Evolutionary conservation across 768 basidiomycete genomes (phyloP).

Genomic region (Rhizopogon salebrosus): DNA sequence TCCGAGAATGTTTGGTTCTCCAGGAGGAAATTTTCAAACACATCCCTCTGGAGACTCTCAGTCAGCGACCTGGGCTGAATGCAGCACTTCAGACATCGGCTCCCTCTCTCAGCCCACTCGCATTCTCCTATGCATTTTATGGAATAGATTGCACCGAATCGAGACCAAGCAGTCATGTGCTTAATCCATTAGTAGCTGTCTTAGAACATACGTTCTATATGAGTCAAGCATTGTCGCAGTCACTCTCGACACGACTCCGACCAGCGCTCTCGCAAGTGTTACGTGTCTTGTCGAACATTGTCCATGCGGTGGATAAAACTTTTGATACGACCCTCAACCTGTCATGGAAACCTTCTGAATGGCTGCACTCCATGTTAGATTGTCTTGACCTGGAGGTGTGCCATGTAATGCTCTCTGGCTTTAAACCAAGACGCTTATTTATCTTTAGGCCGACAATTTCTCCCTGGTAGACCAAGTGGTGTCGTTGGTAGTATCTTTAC

Average conservation of each 20-base stretch:
- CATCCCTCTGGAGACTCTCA: conserved; percentile 44
- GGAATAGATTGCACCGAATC: conserved; percentile 32
- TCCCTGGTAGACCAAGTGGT: conserved; percentile 60
- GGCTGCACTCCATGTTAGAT: conserved; percentile 54
- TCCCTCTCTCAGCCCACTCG: conserved; percentile 36
- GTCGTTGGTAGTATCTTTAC: conserved; percentile 49
- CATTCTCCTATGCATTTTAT: conserved; percentile 62
- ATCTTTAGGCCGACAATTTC: conserved; percentile 55
- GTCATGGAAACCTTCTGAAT: conserved; percentile 58
- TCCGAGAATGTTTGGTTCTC: conserved; percentile 42
- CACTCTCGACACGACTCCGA: conserved; percentile 34
- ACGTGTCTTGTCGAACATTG: conserved; percentile 45
- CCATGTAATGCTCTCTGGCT: conserved; percentile 1
- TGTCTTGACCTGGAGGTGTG: conserved; percentile 54
- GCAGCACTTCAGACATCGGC: conserved; percentile 28
- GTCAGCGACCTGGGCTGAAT: conserved; percentile 44
- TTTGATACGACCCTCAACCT: conserved; percentile 30
- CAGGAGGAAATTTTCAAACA: conserved; percentile 49
- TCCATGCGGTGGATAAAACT: conserved; percentile 34
- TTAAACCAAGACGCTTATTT: conserved; percentile 8
- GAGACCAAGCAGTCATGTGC: conserved; percentile 19
- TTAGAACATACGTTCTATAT: conserved; percentile 52
- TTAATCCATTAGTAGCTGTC: conserved; percentile 49
- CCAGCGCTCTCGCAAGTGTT: conserved; percentile 51
- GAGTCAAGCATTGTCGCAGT: conserved; percentile 39